Base-by-base conservation (phyloP, 169 alveolate species). In the Prorocentrum cordatum region DNA sequence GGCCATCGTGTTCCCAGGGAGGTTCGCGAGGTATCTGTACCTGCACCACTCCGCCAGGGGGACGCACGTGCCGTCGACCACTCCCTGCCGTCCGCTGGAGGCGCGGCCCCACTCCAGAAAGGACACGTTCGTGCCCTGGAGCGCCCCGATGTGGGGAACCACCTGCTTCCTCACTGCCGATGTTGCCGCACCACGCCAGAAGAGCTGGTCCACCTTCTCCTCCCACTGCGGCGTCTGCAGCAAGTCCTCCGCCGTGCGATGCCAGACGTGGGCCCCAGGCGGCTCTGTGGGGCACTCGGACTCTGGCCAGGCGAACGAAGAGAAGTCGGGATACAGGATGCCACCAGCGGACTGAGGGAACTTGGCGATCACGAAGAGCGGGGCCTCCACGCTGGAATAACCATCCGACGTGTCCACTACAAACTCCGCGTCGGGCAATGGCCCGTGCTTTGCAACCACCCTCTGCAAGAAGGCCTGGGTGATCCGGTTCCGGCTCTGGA, bases 271-370 rank as follows among this genome's bases (percentile, higher is more conserved):
- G 20, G 90, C 36, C 10, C 90, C 90, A 5, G 38, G 16, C 1
- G 80, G 58, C 42, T 61, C 90, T 3, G 54, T 9, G 22, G 90
- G 90, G 33, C 90, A 80, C 38, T 80, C 90, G 12, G 90, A 80
- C 68, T 80, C 90, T 3, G 90, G 90, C 90, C 90, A 80, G 16
- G 90, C 90, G 31, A 45, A 80, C 24, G 90, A 80, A 27, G 80
- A 62, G 38, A 80, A 80, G 79, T 80, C 90, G 0, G 90, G 90
- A 29, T 80, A 80, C 4, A 80, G 54, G 27, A 80, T 80, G 54
- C 90, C 90, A 24, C 83, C 83, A 24, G 64, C 27, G 4, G 83
- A 38, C 1, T 20, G 18, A 14, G 80, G 70, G 32, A 80, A 61
- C 68, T 80, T 80, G 12, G 90, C 79, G 22, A 80, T 80, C 31